Evolutionary conservation across 169 alveolate species (phyloP).

Genomic region (Cryptosporidium tyzzeri): DNA sequence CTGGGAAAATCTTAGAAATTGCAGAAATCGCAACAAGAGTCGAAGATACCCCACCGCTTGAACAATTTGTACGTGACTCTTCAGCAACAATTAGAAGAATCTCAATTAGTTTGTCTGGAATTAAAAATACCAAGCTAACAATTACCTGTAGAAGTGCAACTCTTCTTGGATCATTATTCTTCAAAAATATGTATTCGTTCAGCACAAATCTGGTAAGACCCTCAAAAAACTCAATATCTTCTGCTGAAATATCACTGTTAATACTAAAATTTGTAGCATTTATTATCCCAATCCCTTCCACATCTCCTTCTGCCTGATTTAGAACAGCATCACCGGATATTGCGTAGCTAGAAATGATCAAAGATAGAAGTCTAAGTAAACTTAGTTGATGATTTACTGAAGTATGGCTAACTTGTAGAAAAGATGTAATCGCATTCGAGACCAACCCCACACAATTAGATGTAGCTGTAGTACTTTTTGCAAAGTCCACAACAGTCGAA

Average conservation of each 20-base stretch:
- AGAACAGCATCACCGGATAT: conserved; percentile 42
- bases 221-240: conserved; percentile 34
- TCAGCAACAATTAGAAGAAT: conserved; percentile 37
- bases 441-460: conserved; percentile 64
- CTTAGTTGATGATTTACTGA: conserved; percentile 73
- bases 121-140: conserved; percentile 44
- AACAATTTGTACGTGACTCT: conserved; percentile 19
- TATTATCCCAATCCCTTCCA: conserved; percentile 22
- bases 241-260: conserved; percentile 19
- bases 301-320: conserved; percentile 29
- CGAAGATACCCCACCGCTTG: conserved; percentile 54
- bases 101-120: conserved; percentile 53
- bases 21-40: conserved; percentile 63
- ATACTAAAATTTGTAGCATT: conserved; percentile 54
- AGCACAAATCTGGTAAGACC: conserved; percentile 39
- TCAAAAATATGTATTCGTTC: conserved; percentile 62
- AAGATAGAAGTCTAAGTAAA: conserved; percentile 42
- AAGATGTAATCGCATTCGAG: conserved; percentile 69
- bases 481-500: conserved; percentile 75
- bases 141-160: conserved; percentile 70
- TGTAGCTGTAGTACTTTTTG: conserved; percentile 60
- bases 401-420: conserved; percentile 69
- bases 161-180: conserved; percentile 64
- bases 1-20: conserved; percentile 63
- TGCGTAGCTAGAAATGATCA: conserved; percentile 63